Evolutionary conservation across 257 asterid species (phyloP).

Genomic region (Jaltomata sinuosa): DNA sequence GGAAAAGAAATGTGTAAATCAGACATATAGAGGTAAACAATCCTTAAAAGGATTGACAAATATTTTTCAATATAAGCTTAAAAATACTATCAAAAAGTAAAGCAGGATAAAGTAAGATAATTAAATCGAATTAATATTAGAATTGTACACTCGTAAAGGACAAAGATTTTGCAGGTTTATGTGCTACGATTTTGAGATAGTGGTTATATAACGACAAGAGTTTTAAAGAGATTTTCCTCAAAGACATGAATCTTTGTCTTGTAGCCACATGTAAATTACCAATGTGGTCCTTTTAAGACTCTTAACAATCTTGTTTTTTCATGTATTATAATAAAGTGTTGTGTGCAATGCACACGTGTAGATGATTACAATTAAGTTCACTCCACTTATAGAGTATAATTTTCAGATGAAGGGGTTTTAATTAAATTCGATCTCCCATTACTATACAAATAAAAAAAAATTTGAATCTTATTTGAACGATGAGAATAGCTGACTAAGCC

Average conservation of each 20-base stretch:
- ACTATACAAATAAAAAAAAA: no score
- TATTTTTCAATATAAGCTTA: background rate
- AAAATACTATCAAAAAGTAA: background rate
- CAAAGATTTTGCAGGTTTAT: background rate
- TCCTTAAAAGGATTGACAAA: background rate
- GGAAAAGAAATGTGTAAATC: no score
- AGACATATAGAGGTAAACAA: no score
- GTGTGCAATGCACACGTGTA: background rate
- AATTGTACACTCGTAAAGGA: background rate
- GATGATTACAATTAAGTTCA: background rate
- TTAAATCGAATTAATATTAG: background rate
- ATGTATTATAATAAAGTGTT: background rate
- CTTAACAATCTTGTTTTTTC: background rate
- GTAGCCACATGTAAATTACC: background rate
- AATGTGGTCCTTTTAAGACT: background rate
- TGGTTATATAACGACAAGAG: background rate
- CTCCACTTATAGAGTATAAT: background rate
- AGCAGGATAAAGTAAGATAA: background rate
- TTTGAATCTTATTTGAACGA: background rate
- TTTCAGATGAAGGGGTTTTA: rapidly evolving
- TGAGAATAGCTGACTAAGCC: background rate
- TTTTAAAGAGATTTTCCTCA: background rate
- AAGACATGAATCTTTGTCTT: background rate
- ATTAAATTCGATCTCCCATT: no score
- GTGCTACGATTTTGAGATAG: background rate